Conservation (phyloP, 2,329 filamentous ascomycete species). For the Thelonectria blattea region DNA sequence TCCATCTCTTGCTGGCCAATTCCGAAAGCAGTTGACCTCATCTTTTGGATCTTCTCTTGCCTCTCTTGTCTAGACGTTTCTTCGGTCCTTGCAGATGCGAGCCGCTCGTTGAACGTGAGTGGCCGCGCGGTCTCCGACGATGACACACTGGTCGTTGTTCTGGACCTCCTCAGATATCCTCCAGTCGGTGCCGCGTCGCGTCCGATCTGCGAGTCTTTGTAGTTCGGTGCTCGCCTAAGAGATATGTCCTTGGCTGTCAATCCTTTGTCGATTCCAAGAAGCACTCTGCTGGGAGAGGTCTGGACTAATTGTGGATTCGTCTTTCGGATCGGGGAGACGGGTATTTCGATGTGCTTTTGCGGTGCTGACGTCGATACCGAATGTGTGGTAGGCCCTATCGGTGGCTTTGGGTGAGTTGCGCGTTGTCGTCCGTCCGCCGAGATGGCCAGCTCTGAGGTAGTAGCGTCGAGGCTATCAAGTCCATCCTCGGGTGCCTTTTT, state of each 20-base stretch:
- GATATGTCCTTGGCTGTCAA: conserved; percentile 82
- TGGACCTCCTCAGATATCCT: conserved; percentile 53
- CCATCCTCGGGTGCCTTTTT: conserved; percentile 29
- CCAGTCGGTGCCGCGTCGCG: conserved; percentile 35
- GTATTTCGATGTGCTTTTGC: conserved; percentile 69
- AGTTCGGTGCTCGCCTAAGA: conserved; percentile 72
- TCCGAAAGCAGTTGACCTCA: conserved; percentile 62
- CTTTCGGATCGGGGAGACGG: conserved; percentile 73
- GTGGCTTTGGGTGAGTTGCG: conserved; percentile 37
- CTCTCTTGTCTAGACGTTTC: conserved; percentile 59
- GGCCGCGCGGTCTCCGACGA: conserved; percentile 47
- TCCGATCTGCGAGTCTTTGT: conserved; percentile 40
- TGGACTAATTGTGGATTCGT: conserved; percentile 57
- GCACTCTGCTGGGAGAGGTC: conserved; percentile 78
- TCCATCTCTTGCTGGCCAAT: conserved; percentile 66
- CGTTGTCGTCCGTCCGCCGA: conserved; percentile 30
- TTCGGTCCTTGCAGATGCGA: conserved; percentile 71
- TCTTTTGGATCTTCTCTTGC: conserved; percentile 57
- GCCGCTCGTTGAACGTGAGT: conserved; percentile 80
- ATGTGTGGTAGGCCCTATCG: conserved; percentile 31
- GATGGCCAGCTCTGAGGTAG: conserved; percentile 32
- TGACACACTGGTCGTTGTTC: conserved; percentile 44
- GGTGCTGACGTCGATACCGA: conserved; percentile 25
- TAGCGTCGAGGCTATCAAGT: conserved; percentile 26
- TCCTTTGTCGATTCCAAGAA: conserved; percentile 90